Evolutionary conservation across 176 grass and related monocot genomes (phyloP), one percentile per base, ranked within the genome.

Genomic region (Tuctoria greenei): DNA sequence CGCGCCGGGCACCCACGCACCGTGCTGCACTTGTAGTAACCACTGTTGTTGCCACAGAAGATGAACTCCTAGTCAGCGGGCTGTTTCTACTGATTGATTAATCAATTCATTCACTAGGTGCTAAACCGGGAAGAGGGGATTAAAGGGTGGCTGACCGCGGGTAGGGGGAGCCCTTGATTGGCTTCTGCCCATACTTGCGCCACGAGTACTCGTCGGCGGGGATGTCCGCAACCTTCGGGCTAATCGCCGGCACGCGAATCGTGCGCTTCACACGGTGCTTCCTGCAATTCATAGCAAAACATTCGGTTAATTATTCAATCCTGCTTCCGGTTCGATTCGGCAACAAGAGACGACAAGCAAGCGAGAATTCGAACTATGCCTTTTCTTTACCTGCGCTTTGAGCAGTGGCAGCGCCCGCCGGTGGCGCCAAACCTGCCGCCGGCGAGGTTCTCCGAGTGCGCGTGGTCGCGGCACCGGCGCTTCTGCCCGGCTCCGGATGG

Each of bases 21-120:
- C 37, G 86, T 90, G 85, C 90, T 97, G 65, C 93, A 97, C 86
- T 90, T 93, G 69, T 97, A 97, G 80, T 97, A 97, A 0, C 85
- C 80, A 12, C 93, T 96, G 84, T 63, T 7, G 7, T 9, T 1
- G 51, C 3, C 20, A 2, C 7, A 54, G 18, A 8, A 21, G 51
- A 54, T 54, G 21, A 4, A 2, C 15, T 9, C 5, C 0, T 7
- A 2, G 12, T 65, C 21, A 65, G 17, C 38, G 21, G 20, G 20
- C 20, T 54, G 49, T 16, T 51, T 16, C 5, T 16, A 5, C 14
- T 47, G 14, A 51, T 20, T 7, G 11, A 46, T 47, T 47, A 47
- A 47, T 44, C 3, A 44, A 3, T 31, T 11, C 10, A 3, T 31
- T 11, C 10, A 15, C 13, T 47, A 13, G 45, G 3, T 4, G 45